Evolutionary conservation across 306 rosid genomes (phyloP).

Genomic region (Lathyrus sativus): DNA sequence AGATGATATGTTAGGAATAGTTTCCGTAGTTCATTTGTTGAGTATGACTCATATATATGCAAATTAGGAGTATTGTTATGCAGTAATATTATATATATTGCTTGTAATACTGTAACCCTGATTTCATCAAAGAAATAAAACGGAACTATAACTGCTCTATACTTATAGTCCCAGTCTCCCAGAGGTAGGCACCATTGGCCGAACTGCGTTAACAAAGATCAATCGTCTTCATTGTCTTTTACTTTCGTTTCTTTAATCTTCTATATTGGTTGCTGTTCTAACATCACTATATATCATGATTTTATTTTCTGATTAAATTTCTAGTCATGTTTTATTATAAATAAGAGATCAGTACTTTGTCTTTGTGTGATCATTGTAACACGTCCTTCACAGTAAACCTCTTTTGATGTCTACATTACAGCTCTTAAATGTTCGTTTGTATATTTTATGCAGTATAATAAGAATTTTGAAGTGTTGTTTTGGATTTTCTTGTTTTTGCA

Average conservation of each 20-base stretch:
- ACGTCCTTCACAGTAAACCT: background rate
- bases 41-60: too few species aligned
- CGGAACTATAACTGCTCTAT: too few species aligned
- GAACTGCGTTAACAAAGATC: too few species aligned
- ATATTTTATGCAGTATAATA: slow-evolving; percentile 1
- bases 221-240: too few species aligned
- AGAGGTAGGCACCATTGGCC: too few species aligned
- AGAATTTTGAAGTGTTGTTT: slow-evolving; percentile 25
- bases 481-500: slow-evolving; percentile 50
- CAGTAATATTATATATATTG: background rate
- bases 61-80: too few species aligned
- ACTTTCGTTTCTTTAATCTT: too few species aligned
- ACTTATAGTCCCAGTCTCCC: too few species aligned
- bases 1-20: background rate
- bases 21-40: background rate
- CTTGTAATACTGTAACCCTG: background rate
- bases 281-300: background rate
- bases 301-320: background rate
- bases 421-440: slow-evolving; percentile 3
- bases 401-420: background rate
- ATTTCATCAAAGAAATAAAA: too few species aligned
- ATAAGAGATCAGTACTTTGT: background rate
- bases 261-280: too few species aligned
- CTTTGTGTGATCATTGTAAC: background rate
- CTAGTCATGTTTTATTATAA: background rate